Evolutionary conservation across 805 yeast species (phyloP).

Genomic region (Metschnikowia proteae): DNA sequence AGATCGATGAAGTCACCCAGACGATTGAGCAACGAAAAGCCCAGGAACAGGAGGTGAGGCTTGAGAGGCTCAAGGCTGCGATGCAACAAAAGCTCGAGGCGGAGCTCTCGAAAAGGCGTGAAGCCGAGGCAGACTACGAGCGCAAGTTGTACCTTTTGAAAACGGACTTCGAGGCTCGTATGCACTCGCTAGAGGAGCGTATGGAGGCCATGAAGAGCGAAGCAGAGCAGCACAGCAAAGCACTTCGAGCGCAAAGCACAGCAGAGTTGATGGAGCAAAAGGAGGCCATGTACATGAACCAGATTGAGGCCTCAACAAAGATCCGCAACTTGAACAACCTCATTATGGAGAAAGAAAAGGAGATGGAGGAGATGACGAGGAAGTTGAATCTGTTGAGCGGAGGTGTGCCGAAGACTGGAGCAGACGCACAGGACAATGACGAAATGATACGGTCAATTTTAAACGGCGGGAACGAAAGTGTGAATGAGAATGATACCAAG

Average conservation of each 20-base stretch:
- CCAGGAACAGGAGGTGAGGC: neutral
- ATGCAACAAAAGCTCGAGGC: constrained; percentile 4
- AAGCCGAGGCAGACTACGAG: constrained; percentile 8
- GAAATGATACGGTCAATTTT: neutral
- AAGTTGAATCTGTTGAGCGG: neutral
- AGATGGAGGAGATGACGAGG: neutral
- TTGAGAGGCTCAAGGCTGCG: neutral
- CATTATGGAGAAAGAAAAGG: neutral
- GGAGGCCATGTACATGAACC: neutral
- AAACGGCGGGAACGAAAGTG: neutral
- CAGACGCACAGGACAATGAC: neutral
- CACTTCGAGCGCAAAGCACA: neutral
- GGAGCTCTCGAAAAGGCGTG: neutral
- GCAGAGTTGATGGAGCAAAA: constrained; percentile 3
- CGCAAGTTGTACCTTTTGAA: constrained; percentile 9
- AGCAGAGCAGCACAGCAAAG: constrained; percentile 2
- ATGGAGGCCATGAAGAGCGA: constrained; percentile 3
- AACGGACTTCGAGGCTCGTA: constrained; percentile 8
- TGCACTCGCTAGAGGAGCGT: constrained; percentile 4
- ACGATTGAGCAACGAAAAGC: neutral
- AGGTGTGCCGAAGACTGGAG: neutral
- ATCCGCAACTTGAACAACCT: constrained; percentile 1
- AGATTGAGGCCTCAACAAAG: neutral
- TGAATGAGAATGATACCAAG: neutral
- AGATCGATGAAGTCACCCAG: neutral